These are phyloP conservation scores for Colletotrichum chlorophyti DNA, from an alignment of 2,329 filamentous ascomycete species.

Conservation along the genomic window DNA sequence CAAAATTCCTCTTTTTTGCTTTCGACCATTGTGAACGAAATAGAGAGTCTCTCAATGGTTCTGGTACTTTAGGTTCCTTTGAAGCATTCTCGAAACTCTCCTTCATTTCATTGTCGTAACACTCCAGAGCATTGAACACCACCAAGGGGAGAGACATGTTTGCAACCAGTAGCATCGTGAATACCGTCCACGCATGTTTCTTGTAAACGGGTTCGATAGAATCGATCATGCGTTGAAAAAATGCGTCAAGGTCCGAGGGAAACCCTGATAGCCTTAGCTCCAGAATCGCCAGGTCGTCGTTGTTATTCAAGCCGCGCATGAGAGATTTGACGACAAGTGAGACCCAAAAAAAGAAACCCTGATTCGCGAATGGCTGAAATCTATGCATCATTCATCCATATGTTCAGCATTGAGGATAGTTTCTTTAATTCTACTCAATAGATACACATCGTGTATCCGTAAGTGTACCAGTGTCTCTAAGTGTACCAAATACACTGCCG, in stretches of 20 bases:
- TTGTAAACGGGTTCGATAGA: conserved; percentile 11
- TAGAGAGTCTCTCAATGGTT: too few species aligned
- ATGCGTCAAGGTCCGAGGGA: conserved; percentile 24
- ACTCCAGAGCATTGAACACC: neutral
- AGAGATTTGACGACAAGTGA: conserved; percentile 31
- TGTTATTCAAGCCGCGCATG: conserved; percentile 23
- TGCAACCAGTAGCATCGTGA: conserved; percentile 2
- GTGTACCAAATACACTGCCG: too few species aligned
- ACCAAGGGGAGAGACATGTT: neutral
- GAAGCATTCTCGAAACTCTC: too few species aligned
- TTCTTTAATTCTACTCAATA: too few species aligned
- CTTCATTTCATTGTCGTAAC: neutral
- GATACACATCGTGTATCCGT: too few species aligned
- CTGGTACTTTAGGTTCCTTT: too few species aligned
- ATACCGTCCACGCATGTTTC: neutral
- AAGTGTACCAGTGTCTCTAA: too few species aligned
- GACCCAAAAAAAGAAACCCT: conserved; percentile 44
- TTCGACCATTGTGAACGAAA: too few species aligned
- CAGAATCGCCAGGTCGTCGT: conserved; percentile 9
- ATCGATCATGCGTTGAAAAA: conserved; percentile 27
- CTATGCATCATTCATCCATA: too few species aligned
- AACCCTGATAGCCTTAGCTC: conserved; percentile 13
- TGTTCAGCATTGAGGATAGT: too few species aligned
- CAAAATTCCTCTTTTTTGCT: too few species aligned
- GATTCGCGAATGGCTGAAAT: too few species aligned